Conservation (phyloP, 139 green algal species). For the Coelastrella sp. region DNA sequence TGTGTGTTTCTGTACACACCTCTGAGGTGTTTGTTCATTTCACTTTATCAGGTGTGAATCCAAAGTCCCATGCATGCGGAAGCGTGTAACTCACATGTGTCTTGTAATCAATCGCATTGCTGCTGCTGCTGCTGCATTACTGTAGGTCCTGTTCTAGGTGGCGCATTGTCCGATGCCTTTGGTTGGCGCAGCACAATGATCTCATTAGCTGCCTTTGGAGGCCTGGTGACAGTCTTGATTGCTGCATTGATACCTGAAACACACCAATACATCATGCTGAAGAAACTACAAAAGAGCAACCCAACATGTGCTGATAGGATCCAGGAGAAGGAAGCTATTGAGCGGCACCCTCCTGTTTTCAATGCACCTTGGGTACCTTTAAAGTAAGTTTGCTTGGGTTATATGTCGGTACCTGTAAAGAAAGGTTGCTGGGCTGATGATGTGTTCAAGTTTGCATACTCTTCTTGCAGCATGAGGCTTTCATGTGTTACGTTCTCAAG, state of each 20-base stretch:
- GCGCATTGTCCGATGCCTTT: constrained; percentile 14
- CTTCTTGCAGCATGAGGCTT: too few species aligned
- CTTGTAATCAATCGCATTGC: neutral
- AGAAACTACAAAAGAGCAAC: neutral
- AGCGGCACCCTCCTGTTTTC: neutral
- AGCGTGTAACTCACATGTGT: neutral
- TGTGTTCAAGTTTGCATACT: too few species aligned
- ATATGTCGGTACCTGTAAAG: too few species aligned
- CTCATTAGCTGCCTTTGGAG: neutral
- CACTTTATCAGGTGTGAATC: too few species aligned
- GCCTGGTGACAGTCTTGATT: neutral
- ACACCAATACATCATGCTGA: constrained; percentile 26
- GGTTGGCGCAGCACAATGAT: constrained; percentile 33
- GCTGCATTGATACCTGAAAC: neutral
- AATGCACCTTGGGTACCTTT: constrained; percentile 12
- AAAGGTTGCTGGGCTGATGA: too few species aligned
- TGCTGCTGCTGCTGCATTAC: neutral
- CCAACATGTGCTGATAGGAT: neutral
- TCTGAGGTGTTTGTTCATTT: too few species aligned
- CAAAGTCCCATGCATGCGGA: neutral
- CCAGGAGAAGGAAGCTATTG: neutral
- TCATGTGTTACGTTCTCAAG: too few species aligned
- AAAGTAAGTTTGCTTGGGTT: neutral
- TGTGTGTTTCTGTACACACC: too few species aligned
- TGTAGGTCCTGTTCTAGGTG: neutral